phyloP scores from a whole-genome alignment of 129 eudicot species.

The Flaveria bidentis region DNA sequence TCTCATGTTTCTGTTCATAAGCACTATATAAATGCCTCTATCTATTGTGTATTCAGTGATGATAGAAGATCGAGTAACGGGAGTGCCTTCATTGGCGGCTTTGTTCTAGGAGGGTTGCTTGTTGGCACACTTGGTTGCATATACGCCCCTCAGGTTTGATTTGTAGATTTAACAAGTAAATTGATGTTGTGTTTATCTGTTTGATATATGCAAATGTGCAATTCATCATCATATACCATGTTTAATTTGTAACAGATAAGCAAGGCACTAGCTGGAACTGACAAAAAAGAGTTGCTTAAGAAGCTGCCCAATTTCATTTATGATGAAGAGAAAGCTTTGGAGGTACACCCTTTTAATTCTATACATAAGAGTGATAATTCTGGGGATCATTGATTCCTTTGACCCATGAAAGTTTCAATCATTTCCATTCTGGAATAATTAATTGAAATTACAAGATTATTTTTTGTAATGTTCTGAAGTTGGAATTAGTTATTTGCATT shows the following conservation, averaged over 20 bases:
- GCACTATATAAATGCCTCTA: not conserved
- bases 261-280: constrained; percentile 77
- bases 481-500: not conserved
- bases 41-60: constrained; percentile 46
- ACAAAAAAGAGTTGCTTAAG: constrained; percentile 78
- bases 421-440: not conserved
- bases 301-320: constrained; percentile 85
- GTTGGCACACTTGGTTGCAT: constrained; percentile 90
- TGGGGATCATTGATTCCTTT: not conserved
- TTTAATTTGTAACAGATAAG: constrained; percentile 57
- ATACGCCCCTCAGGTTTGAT: constrained; percentile 82
- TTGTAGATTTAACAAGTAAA: constrained; percentile 11
- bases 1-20: constrained; percentile 1
- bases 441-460: not conserved
- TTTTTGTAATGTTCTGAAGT: not conserved
- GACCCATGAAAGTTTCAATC: not conserved
- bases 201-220: constrained; percentile 10
- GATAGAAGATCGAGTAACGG: constrained; percentile 54
- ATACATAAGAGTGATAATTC: not conserved
- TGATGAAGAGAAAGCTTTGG: constrained; percentile 92
- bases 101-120: constrained; percentile 75
- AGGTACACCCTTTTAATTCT: constrained; percentile 44
- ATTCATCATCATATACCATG: not conserved
- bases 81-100: constrained; percentile 68
- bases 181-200: not conserved